Percentiles rank a stretch among this genome's conserved stretches.
phyloP scores from a whole-genome alignment of 139 green algal species.

The Gonium pectorale region DNA sequence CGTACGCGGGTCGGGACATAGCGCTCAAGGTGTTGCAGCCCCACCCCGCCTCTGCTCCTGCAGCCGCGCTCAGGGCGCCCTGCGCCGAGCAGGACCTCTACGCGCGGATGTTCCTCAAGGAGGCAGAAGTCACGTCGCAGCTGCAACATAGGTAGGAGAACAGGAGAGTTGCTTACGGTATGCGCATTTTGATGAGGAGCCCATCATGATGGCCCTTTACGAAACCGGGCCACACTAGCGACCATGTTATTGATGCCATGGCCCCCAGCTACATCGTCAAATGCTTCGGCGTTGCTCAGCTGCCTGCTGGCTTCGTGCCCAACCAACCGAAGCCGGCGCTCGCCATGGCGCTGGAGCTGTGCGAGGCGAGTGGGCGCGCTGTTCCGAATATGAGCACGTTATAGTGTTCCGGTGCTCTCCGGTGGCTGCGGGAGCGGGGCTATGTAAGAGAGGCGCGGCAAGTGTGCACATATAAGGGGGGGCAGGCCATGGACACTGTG shows the following conservation, averaged over 20 bases:
- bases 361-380: too few relatives aligned
- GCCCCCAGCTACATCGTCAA: not conserved
- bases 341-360: conserved; percentile 4
- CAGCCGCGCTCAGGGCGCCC: not conserved
- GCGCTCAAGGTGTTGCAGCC: not conserved
- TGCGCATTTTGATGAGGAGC: not conserved
- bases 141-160: not conserved
- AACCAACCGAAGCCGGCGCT: not conserved
- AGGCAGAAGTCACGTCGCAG: not conserved
- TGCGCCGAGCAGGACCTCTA: not conserved
- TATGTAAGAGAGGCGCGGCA: too few relatives aligned
- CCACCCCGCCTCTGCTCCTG: not conserved
- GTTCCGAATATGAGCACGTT: too few relatives aligned
- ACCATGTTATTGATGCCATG: not conserved
- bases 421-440: too few relatives aligned
- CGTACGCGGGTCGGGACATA: not conserved
- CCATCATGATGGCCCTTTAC: not conserved
- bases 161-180: not conserved
- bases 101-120: not conserved
- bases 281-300: not conserved
- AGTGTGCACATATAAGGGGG: too few relatives aligned
- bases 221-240: not conserved
- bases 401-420: too few relatives aligned
- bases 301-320: not conserved
- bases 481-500: too few relatives aligned